These are phyloP conservation scores for Raphanus hybrid DNA, from an alignment of 441 rosid species.

Conservation along the genomic window DNA sequence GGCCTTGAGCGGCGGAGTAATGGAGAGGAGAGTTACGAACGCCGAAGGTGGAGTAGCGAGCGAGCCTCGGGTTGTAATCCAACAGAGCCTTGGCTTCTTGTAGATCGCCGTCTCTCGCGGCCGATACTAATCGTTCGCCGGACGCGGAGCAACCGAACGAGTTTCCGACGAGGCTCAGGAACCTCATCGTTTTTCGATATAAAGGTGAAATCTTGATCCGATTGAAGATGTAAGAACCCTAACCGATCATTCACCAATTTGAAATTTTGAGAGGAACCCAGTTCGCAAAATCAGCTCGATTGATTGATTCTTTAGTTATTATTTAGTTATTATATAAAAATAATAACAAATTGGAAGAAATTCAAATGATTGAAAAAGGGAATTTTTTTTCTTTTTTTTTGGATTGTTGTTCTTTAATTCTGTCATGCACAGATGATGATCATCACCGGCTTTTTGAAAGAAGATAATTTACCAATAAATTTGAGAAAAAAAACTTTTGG, in stretches of 20 bases:
- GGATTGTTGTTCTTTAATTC: slow-evolving; percentile 22
- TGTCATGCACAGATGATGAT: slow-evolving; percentile 25
- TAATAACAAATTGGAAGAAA: neutral
- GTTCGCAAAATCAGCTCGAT: slow-evolving; percentile 5
- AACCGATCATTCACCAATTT: slow-evolving; percentile 16
- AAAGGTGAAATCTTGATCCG: slow-evolving; percentile 30
- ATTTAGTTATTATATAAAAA: neutral
- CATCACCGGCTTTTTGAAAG: slow-evolving; percentile 19
- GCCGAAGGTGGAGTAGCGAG: slow-evolving; percentile 89
- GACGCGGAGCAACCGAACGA: slow-evolving; percentile 98
- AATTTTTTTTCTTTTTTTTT: neutral
- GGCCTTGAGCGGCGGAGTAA: slow-evolving; percentile 98
- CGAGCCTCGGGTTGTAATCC: slow-evolving; percentile 93
- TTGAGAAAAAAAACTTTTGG: neutral
- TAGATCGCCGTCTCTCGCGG: slow-evolving; percentile 96
- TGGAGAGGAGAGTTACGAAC: slow-evolving; percentile 96
- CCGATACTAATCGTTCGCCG: slow-evolving; percentile 94
- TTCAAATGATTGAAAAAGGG: slow-evolving; percentile 21
- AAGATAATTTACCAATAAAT: neutral
- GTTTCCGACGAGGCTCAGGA: slow-evolving; percentile 84
- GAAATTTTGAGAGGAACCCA: slow-evolving; percentile 16
- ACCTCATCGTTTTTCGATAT: slow-evolving; percentile 57
- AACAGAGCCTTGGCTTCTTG: slow-evolving; percentile 91
- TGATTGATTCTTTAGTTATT: neutral
- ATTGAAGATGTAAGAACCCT: neutral